phyloP scores from a whole-genome alignment of 805 yeast genomes.

The Barnettozyma sucrosica region DNA sequence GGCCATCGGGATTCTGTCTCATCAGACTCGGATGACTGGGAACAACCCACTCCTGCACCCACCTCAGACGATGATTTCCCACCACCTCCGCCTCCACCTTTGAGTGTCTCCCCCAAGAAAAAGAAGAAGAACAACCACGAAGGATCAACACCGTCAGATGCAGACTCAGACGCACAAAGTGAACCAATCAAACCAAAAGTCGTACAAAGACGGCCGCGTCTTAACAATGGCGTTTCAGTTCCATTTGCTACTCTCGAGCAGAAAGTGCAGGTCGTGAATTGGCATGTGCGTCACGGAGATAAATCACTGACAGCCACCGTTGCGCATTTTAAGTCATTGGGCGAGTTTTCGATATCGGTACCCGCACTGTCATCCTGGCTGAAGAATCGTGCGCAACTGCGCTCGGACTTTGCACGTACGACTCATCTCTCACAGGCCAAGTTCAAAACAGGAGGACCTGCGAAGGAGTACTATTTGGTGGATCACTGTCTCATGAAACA shows the following conservation, averaged over 20 bases:
- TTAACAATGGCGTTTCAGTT: constrained; percentile 10
- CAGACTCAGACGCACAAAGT: not conserved
- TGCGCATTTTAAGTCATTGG: constrained; percentile 26
- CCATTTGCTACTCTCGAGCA: constrained; percentile 35
- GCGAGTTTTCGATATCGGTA: constrained; percentile 30
- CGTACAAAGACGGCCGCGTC: not conserved
- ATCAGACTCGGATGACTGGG: not conserved
- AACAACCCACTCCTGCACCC: not conserved
- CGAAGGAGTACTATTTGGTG: constrained; percentile 28
- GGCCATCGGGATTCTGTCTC: not conserved
- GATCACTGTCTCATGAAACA: constrained; percentile 32
- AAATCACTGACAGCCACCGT: constrained; percentile 33
- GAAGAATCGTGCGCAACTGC: constrained; percentile 29
- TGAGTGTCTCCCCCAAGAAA: not conserved
- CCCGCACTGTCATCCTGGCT: constrained; percentile 34
- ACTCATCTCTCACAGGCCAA: constrained; percentile 2
- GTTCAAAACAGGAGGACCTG: constrained; percentile 23
- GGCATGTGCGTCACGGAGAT: constrained; percentile 29
- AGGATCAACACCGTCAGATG: not conserved
- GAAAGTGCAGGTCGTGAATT: constrained; percentile 31
- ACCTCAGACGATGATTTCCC: not conserved
- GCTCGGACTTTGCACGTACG: constrained; percentile 2
- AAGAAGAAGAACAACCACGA: not conserved
- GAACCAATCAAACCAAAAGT: not conserved
- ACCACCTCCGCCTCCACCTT: not conserved